These are phyloP conservation scores for Scenedesmus sp. DNA, from an alignment of 163 green algal genomes.

Conservation along the genomic window DNA sequence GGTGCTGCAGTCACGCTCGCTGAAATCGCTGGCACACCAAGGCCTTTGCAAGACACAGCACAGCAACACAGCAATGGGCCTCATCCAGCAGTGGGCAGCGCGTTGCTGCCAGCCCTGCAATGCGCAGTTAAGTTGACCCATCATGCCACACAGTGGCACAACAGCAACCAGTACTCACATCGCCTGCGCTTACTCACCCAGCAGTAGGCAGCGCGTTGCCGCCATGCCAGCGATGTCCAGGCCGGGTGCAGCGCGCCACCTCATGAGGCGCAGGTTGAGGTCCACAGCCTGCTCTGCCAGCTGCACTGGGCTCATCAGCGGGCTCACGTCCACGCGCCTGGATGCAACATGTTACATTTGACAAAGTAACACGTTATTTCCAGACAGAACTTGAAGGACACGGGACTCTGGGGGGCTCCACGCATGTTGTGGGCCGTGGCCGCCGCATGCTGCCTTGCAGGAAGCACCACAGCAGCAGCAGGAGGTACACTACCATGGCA, in stretches of 20 bases:
- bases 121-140: conserved; percentile 76
- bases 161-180: neutral
- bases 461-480: too few relatives aligned
- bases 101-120: conserved; percentile 64
- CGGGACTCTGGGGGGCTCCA: too few relatives aligned
- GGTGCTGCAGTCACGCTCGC: too few relatives aligned
- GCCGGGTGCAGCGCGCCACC: conserved; percentile 89
- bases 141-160: neutral
- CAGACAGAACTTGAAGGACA: too few relatives aligned
- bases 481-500: too few relatives aligned
- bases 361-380: neutral
- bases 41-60: too few relatives aligned
- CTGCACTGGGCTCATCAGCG: conserved; percentile 76
- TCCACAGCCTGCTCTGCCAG: conserved; percentile 87
- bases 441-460: too few relatives aligned
- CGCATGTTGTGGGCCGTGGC: too few relatives aligned
- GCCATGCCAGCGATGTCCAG: conserved; percentile 81
- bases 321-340: conserved; percentile 59
- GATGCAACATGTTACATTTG: neutral
- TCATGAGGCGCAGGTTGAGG: conserved; percentile 98
- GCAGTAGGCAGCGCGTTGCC: conserved; percentile 85
- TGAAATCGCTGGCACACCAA: neutral
- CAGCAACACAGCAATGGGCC: too few relatives aligned
- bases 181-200: conserved; percentile 55
- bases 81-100: conserved; percentile 95